Conservation (phyloP, 495 filamentous ascomycete species). For the Pyrenula aspistea region DNA sequence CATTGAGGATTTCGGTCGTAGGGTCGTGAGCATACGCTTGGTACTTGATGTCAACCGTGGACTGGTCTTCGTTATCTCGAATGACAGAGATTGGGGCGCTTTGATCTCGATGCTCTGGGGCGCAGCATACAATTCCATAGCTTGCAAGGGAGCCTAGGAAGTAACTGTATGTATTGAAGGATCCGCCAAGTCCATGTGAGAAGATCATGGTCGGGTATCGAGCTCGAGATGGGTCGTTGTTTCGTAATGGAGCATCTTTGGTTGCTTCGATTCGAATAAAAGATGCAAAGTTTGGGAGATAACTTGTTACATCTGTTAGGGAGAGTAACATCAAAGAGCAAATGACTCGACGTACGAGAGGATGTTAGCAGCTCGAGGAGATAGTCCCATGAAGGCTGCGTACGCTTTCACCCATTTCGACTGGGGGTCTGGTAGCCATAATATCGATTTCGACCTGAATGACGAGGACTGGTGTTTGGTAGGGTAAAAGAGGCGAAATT, state of each 20-base stretch:
- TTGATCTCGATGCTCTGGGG: constrained; percentile 67
- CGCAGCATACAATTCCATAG: constrained; percentile 63
- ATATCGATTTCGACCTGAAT: constrained; percentile 22
- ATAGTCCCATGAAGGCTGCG: constrained; percentile 51
- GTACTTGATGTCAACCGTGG: constrained; percentile 15
- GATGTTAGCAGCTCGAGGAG: constrained; percentile 38
- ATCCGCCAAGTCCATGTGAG: constrained; percentile 68
- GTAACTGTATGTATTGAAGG: constrained; percentile 63
- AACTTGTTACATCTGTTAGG: no score
- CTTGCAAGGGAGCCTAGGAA: constrained; percentile 58
- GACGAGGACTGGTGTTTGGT: constrained; percentile 28
- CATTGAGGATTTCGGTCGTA: constrained; percentile 41
- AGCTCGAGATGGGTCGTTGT: constrained; percentile 6
- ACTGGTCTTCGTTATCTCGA: constrained; percentile 5
- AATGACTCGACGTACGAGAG: constrained; percentile 38
- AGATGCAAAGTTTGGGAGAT: constrained; percentile 52
- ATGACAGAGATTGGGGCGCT: constrained; percentile 55
- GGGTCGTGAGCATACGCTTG: constrained; percentile 34
- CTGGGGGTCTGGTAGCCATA: constrained; percentile 67
- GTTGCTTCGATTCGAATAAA: constrained; percentile 50
- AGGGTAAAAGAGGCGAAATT: constrained; percentile 69
- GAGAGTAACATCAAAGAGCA: no score
- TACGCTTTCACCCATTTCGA: constrained; percentile 55
- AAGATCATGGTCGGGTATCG: constrained; percentile 71
- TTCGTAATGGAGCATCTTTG: constrained; percentile 33